Evolutionary conservation across 2,329 filamentous ascomycete genomes (phyloP), one percentile per base, ranked within the genome.

Genomic region (Penicillium hordei): DNA sequence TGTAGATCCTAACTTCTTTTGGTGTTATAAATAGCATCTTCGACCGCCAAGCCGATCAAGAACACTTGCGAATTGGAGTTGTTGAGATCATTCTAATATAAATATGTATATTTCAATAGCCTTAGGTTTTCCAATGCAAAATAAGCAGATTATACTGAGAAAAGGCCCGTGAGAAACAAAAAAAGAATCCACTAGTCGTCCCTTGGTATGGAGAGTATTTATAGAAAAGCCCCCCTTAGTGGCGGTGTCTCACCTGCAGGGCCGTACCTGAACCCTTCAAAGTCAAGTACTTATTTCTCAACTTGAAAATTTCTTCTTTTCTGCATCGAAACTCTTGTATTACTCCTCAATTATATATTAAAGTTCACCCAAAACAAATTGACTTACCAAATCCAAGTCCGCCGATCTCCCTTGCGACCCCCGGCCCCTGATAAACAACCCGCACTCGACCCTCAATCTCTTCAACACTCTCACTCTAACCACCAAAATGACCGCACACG

Each of bases 401-500:
- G 31, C 17, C 38, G 29, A 36, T 36, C 50, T 34, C n/a, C 17
- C 19, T 23, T 44, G 29, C 38, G 21, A 19, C 12, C 38, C 27
- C 29, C 50, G 29, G 10, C 25, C 36, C 55, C 45, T 49, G 33
- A 58, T 48, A 39, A 46, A 58, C 60, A 60, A 55, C 51, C 48
- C 39, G 33, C 44, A 21, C 31, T 40, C 48, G 44, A 45, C 48
- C 39, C 36, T 40, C 51, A 50, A 45, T 38, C 29, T 36, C 33
- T 29, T 46, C 48, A 44, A 42, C 39, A 23, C 21, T n/a, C 48
- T 31, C 54, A 45, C n/a, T 49, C 55, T 34, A 40, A 25, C 23
- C 15, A 56, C 13, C 50, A 68, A 60, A 52, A 63, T 67, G 60
- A 61, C 61, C 29, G 59, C 63, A 36, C 60, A 59, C n/a, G 52